phyloP scores from a whole-genome alignment of 2,329 filamentous ascomycete genomes.

The Fusarium nisikadoi region DNA sequence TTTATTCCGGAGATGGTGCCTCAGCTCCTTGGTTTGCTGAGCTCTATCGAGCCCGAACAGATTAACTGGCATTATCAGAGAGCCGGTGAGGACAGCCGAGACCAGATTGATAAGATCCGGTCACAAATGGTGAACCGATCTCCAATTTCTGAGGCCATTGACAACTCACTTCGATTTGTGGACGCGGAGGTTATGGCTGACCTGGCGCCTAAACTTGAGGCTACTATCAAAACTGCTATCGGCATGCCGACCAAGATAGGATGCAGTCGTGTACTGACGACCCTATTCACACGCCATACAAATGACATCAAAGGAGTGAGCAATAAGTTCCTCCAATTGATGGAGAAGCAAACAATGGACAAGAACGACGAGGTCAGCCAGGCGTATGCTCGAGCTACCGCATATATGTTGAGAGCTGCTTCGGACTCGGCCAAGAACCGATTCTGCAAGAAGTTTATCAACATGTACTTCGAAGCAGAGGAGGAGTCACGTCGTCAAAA shows the following conservation, averaged over 20 bases:
- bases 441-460: slow-evolving; percentile 66
- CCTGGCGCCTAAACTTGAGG: slow-evolving; percentile 77
- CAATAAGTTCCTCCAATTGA: slow-evolving; percentile 77
- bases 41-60: slow-evolving; percentile 86
- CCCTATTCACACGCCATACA: slow-evolving; percentile 82
- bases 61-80: slow-evolving; percentile 95
- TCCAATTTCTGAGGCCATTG: slow-evolving; percentile 91
- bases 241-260: slow-evolving; percentile 95
- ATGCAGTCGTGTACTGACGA: slow-evolving; percentile 84
- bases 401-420: slow-evolving; percentile 78
- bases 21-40: slow-evolving; percentile 82
- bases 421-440: slow-evolving; percentile 60
- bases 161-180: slow-evolving; percentile 85
- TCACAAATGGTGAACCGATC: slow-evolving; percentile 84
- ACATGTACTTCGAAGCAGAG: slow-evolving; percentile 84
- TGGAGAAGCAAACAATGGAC: slow-evolving; percentile 86
- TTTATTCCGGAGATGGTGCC: slow-evolving; percentile 86
- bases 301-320: slow-evolving; percentile 80
- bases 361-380: slow-evolving; percentile 93
- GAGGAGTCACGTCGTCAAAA: slow-evolving; percentile 80
- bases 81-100: slow-evolving; percentile 85
- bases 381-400: slow-evolving; percentile 86
- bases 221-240: slow-evolving; percentile 84
- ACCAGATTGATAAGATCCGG: slow-evolving; percentile 89
- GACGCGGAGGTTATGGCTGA: slow-evolving; percentile 81